A percentile compares a stretch with the other conserved stretches of the same genome.
Evolutionary conservation across 2,329 filamentous ascomycete species (phyloP).

Genomic region (Aureobasidium vineae): DNA sequence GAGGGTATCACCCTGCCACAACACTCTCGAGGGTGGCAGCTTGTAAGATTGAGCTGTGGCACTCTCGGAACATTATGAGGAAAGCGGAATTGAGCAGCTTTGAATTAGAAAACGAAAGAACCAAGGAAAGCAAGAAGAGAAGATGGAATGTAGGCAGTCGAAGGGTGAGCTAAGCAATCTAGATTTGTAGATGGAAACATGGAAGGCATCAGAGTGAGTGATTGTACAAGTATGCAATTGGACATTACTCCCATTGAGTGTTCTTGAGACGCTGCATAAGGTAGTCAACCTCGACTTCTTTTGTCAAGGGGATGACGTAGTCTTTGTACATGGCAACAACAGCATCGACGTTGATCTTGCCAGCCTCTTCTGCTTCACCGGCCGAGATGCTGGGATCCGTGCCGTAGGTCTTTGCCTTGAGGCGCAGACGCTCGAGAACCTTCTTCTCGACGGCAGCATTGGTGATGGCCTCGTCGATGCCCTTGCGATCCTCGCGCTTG

Average conservation of each 20-base stretch:
- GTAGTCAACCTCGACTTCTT: constrained; percentile 97
- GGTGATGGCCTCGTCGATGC: constrained; percentile 87
- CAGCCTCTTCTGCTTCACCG: constrained; percentile 51
- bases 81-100: no score
- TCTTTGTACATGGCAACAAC: constrained; percentile 80
- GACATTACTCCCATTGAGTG: constrained; percentile 48
- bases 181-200: neutral
- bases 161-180: neutral
- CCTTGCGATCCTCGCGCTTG: constrained; percentile 71
- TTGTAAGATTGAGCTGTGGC: no score
- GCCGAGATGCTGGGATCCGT: constrained; percentile 69
- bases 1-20: neutral
- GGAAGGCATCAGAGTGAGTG: neutral
- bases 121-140: neutral
- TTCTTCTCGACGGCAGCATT: constrained; percentile 85
- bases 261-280: constrained; percentile 83
- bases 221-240: neutral
- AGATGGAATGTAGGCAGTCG: neutral
- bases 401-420: constrained; percentile 93
- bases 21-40: neutral
- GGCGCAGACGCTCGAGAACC: constrained; percentile 77
- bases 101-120: no score
- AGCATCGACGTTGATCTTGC: constrained; percentile 89
- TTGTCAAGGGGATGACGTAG: constrained; percentile 95
- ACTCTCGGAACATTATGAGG: no score